A percentile compares a stretch with the other conserved stretches of the same genome.
Conservation (phyloP, 352 stramenopile genomes). For the Blastocystis sp. region DNA sequence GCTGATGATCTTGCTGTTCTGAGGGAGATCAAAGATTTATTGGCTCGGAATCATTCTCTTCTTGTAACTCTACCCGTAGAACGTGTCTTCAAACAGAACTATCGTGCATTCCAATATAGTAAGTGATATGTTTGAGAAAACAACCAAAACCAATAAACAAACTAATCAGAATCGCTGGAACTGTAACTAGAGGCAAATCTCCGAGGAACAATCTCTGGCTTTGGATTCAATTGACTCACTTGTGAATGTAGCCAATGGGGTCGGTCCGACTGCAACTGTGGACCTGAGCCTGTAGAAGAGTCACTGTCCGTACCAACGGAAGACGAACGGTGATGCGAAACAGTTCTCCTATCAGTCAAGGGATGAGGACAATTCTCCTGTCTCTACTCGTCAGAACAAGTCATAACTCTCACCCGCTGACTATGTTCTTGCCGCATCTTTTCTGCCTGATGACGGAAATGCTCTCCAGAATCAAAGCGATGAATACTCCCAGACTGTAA, state of each 20-base stretch:
- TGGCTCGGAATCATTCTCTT: background rate
- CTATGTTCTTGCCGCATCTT: background rate
- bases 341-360: background rate
- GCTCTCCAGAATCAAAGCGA: slow-evolving; percentile 23
- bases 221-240: background rate
- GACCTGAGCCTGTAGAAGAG: background rate
- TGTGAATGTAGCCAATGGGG: background rate
- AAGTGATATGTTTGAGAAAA: slow-evolving; percentile 30
- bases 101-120: background rate
- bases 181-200: background rate
- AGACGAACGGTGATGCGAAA: background rate
- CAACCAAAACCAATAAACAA: background rate
- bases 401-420: background rate
- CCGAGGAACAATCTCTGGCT: background rate
- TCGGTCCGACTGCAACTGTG: background rate
- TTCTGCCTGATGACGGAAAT: slow-evolving; percentile 5
- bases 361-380: background rate
- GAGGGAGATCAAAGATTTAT: background rate
- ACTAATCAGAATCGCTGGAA: slow-evolving; percentile 11
- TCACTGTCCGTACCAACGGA: background rate
- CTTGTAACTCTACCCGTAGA: slow-evolving; percentile 10
- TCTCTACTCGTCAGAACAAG: background rate
- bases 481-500: background rate
- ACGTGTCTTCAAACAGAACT: slow-evolving; percentile 38
- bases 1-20: background rate